phyloP scores from a whole-genome alignment of 345 rosid genomes.

The Corchorus olitorius region DNA sequence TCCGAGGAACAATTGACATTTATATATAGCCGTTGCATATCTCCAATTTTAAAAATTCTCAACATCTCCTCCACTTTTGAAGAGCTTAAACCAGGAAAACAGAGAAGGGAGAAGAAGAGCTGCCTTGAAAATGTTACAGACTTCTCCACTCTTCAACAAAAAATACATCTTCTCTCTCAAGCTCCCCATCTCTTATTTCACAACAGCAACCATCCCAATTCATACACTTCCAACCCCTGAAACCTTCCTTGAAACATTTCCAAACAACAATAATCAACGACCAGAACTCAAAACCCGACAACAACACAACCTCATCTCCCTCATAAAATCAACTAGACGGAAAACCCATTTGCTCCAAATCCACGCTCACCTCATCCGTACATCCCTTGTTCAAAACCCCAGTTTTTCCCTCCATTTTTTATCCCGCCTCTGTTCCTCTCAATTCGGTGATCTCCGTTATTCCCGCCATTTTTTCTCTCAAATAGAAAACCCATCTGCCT shows the following conservation, averaged over 20 bases:
- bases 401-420: conserved; percentile 52
- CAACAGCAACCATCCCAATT: neutral
- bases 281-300: neutral
- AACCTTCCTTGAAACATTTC: conserved; percentile 16
- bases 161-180: neutral
- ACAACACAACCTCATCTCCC: conserved; percentile 38
- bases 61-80: neutral
- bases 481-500: conserved; percentile 44
- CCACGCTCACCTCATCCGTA: conserved; percentile 61
- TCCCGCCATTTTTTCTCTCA: conserved; percentile 56
- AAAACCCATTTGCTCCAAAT: conserved; percentile 62
- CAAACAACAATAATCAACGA: conserved; percentile 16
- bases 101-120: neutral
- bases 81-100: neutral
- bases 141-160: neutral
- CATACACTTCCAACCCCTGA: neutral
- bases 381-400: conserved; percentile 47
- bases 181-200: neutral
- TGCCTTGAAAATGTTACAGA: neutral
- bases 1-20: too few species aligned
- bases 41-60: neutral
- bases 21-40: neutral
- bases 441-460: conserved; percentile 40
- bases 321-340: conserved; percentile 52
- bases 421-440: conserved; percentile 52